phyloP scores from a whole-genome alignment of 2,329 filamentous ascomycete species.

The Dothistroma septosporum region DNA sequence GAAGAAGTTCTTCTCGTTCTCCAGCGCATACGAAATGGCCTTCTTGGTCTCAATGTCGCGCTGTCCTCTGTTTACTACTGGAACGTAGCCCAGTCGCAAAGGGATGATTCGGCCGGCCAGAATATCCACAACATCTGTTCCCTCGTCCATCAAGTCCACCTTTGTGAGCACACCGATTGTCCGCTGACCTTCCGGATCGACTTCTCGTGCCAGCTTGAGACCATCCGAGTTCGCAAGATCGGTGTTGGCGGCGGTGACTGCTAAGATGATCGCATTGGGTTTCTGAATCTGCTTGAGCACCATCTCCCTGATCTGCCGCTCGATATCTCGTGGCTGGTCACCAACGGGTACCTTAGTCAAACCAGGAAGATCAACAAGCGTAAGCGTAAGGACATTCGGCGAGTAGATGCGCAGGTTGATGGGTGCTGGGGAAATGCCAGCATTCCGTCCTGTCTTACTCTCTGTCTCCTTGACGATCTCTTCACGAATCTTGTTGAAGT shows the following conservation, averaged over 20 bases:
- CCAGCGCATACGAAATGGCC: constrained; percentile 81
- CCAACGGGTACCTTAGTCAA: constrained; percentile 95
- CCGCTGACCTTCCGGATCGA: constrained; percentile 93
- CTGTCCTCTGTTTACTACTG: constrained; percentile 96
- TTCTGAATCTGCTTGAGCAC: constrained; percentile 98
- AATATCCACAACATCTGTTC: constrained; percentile 97
- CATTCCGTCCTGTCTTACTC: constrained; percentile 92
- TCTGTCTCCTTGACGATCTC: constrained; percentile 97
- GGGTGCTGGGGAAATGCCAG: constrained; percentile 89
- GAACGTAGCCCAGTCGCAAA: constrained; percentile 88
- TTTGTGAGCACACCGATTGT: constrained; percentile 98
- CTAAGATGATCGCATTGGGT: constrained; percentile 94
- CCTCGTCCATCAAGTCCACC: constrained; percentile 98
- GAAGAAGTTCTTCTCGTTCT: constrained; percentile 95
- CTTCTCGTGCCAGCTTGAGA: constrained; percentile 90
- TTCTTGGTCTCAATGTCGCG: constrained; percentile 98
- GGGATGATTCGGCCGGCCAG: constrained; percentile 96
- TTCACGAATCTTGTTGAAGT: constrained; percentile 97
- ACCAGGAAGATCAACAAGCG: constrained; percentile 91
- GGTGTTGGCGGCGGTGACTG: constrained; percentile 93
- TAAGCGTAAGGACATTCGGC: constrained; percentile 94
- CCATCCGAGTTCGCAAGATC: constrained; percentile 99
- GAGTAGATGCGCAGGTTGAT: constrained; percentile 99
- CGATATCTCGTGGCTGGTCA: constrained; percentile 94
- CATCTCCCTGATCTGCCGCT: constrained; percentile 95